Evolutionary conservation across 768 basidiomycete genomes (phyloP).

Genomic region (Auriscalpium microsporum): DNA sequence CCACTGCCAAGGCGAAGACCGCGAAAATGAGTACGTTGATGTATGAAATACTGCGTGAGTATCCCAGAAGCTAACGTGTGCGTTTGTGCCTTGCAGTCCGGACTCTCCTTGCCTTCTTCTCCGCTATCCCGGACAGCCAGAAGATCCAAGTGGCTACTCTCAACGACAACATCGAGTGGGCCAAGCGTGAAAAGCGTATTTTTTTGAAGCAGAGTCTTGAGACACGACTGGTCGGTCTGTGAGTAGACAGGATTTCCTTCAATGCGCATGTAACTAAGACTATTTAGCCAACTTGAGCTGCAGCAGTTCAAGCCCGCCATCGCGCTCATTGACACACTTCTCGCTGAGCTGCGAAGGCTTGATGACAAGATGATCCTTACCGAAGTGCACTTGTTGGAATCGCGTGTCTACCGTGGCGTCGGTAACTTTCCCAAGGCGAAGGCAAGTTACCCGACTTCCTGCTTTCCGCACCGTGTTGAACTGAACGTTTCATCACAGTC

Average conservation of each 20-base stretch:
- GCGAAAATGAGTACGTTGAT: slow-evolving; percentile 77
- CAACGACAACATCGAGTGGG: slow-evolving; percentile 88
- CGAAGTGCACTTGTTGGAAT: slow-evolving; percentile 92
- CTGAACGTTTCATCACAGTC: slow-evolving; percentile 38
- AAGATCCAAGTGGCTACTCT: slow-evolving; percentile 78
- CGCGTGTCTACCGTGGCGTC: slow-evolving; percentile 81
- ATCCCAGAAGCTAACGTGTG: too few relatives aligned
- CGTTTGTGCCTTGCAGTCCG: slow-evolving; percentile 48
- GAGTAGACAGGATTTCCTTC: slow-evolving; percentile 10
- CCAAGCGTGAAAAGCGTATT: slow-evolving; percentile 83
- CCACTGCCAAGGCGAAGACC: slow-evolving; percentile 95
- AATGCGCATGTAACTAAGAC: background rate
- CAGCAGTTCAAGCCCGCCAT: slow-evolving; percentile 74
- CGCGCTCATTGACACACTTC: slow-evolving; percentile 72
- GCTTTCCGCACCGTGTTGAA: background rate
- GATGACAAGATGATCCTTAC: slow-evolving; percentile 98
- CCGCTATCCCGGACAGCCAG: slow-evolving; percentile 63
- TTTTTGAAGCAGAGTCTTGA: slow-evolving; percentile 94
- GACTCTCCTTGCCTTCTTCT: slow-evolving; percentile 88
- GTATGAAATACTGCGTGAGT: too few relatives aligned
- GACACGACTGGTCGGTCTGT: slow-evolving; percentile 76
- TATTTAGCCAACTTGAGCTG: slow-evolving; percentile 59
- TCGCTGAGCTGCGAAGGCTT: slow-evolving; percentile 84
- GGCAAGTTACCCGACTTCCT: slow-evolving; percentile 30
- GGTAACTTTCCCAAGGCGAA: slow-evolving; percentile 89